Conservation (phyloP, 192 early-diverging fungal species). For the Coemansia guatemalensis region DNA sequence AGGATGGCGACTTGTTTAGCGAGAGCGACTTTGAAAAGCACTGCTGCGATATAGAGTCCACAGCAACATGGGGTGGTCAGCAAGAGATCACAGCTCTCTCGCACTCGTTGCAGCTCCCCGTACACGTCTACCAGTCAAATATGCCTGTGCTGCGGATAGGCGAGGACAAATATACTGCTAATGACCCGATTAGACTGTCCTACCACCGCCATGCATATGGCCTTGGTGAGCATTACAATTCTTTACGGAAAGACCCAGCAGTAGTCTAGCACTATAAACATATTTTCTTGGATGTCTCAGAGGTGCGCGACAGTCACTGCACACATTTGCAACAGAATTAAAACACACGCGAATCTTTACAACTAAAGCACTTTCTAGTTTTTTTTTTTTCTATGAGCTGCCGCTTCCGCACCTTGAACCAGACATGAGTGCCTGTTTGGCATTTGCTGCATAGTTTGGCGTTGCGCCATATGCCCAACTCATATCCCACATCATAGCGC, state of each 20-base stretch:
- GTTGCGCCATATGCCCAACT: slow-evolving; percentile 48
- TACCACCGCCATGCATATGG: slow-evolving; percentile 92
- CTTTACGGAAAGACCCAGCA: slow-evolving; percentile 52
- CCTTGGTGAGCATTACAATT: slow-evolving; percentile 97
- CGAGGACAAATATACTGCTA: slow-evolving; percentile 63
- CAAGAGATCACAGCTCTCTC: slow-evolving; percentile 86
- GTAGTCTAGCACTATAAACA: neutral
- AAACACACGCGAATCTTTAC: neutral
- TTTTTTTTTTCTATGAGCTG: neutral
- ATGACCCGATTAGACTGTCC: slow-evolving; percentile 69
- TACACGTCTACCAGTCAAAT: slow-evolving; percentile 86
- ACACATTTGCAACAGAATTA: neutral
- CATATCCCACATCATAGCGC: slow-evolving; percentile 71
- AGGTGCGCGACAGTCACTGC: neutral
- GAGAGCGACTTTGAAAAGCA: slow-evolving; percentile 70
- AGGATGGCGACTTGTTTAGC: slow-evolving; percentile 76
- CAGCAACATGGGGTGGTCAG: slow-evolving; percentile 93
- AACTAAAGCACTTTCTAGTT: neutral
- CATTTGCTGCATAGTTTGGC: slow-evolving; percentile 47
- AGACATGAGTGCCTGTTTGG: slow-evolving; percentile 50
- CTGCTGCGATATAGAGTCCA: slow-evolving; percentile 74
- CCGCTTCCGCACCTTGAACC: slow-evolving; percentile 34
- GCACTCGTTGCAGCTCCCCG: slow-evolving; percentile 66
- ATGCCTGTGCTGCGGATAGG: slow-evolving; percentile 77
- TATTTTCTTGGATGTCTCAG: neutral